Evolutionary conservation across 805 yeast species (phyloP), one percentile per base, ranked within the genome.

Genomic region (Millerozyma miso): DNA sequence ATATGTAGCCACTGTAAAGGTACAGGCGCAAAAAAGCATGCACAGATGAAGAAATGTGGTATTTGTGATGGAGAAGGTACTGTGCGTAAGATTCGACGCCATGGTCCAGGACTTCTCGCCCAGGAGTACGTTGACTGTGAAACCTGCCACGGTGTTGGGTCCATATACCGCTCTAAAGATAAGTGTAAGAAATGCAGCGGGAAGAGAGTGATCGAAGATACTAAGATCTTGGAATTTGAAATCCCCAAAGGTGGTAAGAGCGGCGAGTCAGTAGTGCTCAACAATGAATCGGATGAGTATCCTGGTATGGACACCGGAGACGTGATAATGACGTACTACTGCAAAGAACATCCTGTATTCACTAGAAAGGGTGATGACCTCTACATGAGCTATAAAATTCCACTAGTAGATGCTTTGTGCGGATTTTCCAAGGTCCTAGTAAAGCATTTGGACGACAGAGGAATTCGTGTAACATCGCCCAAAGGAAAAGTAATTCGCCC

Each of bases 401-500:
- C 95, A 2, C 67, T 91, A 40, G 79, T 79, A 12, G 98, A 91
- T 50, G 83, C 97, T 0, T 69, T 91, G n/a, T 77, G 88, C 45
- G 98, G 98, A 2, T 84, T 90, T 54, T 69, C 81, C 19, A 74
- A 77, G 40, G 74, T 77, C 10, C 69, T 88, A 2, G 65, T 85
- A 7, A 77, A 77, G 49, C 93, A 88, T 49, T 71, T 90, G 42
- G 98, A 93, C 62, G 90, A 84, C 14, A 78, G 97, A 48, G 77
- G 80, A 31, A 61, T 89, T 12, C 75, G 75, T 40, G 58, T 90
- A 12, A 67, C 79, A 0, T 76, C 83, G 0, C 89, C 90, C 1
- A 66, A 74, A 3, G 97, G 97, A 1, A 84, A 83, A 60, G 96
- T 91, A 4, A 55, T 89, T 4, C 75, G 83, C 53, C 96, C 96